phyloP scores from a whole-genome alignment of 768 basidiomycete genomes.

The Gloeopeniophorella convolvens region DNA sequence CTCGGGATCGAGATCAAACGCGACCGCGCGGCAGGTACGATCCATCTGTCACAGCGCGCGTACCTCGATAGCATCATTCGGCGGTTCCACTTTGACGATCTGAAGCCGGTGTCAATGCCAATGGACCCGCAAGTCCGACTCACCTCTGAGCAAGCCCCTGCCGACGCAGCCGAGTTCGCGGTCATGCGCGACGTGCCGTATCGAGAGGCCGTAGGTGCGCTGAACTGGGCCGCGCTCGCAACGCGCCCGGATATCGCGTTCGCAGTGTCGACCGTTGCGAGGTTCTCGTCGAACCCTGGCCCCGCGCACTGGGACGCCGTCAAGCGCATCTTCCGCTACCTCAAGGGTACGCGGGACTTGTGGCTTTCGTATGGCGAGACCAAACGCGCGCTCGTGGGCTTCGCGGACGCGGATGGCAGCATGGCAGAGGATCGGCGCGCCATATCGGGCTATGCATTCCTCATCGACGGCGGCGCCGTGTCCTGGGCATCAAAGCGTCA shows the following conservation, averaged over 20 bases:
- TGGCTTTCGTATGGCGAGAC: constrained; percentile 19
- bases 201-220: constrained; percentile 20
- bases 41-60: constrained; percentile 26
- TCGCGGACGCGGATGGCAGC: constrained; percentile 28
- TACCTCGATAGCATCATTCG: constrained; percentile 23
- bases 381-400: constrained; percentile 14
- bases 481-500: constrained; percentile 39
- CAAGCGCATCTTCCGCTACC: constrained; percentile 33
- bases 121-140: constrained; percentile 23
- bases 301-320: constrained; percentile 27
- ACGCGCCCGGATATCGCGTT: constrained; percentile 31
- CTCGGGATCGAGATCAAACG: constrained; percentile 25
- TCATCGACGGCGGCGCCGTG: constrained; percentile 31
- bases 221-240: constrained; percentile 26
- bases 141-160: background rate
- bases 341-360: constrained; percentile 28
- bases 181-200: constrained; percentile 20
- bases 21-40: constrained; percentile 18
- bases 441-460: constrained; percentile 30
- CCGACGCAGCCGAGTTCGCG: background rate
- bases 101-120: constrained; percentile 29
- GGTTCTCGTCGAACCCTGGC: constrained; percentile 27
- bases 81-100: constrained; percentile 26
- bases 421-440: constrained; percentile 22
- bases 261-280: constrained; percentile 27